phyloP scores from a whole-genome alignment of 2,329 filamentous ascomycete genomes.

The Cylindrodendrum hubeiense region DNA sequence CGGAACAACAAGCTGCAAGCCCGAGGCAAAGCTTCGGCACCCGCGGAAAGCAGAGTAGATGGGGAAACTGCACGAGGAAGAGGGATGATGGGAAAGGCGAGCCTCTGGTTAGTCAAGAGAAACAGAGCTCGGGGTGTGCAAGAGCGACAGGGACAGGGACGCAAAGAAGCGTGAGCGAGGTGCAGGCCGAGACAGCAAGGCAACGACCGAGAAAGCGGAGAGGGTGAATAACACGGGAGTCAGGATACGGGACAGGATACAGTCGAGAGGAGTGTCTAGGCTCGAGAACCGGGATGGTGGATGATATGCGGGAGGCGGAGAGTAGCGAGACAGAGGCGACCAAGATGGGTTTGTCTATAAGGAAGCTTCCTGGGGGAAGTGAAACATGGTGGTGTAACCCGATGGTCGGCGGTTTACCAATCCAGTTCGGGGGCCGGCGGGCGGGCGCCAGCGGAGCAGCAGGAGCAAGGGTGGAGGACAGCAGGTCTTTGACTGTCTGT shows the following conservation, averaged over 20 bases:
- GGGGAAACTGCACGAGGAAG: constrained; percentile 8
- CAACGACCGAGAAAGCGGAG: constrained; percentile 2
- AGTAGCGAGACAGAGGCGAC: constrained; percentile 16
- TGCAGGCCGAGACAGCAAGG: constrained; percentile 13
- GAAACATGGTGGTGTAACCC: constrained; percentile 54
- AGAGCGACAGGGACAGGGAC: constrained; percentile 3
- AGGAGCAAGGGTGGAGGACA: background rate
- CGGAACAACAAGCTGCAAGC: constrained; percentile 12
- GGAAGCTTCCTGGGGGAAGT: constrained; percentile 44
- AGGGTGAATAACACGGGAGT: constrained; percentile 21
- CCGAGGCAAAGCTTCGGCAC: constrained; percentile 23
- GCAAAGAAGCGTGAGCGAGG: constrained; percentile 9
- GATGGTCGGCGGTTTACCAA: constrained; percentile 45
- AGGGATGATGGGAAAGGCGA: background rate
- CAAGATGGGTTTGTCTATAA: constrained; percentile 35
- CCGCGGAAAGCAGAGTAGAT: constrained; percentile 20
- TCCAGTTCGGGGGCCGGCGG: constrained; percentile 39
- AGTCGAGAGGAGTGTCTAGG: constrained; percentile 12
- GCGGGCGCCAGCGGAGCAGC: constrained; percentile 21
- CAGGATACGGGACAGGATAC: constrained; percentile 14
- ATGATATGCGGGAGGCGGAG: constrained; percentile 20
- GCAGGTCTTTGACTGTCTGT: constrained; percentile 2
- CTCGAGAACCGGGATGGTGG: constrained; percentile 18
- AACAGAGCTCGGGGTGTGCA: background rate
- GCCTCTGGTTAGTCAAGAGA: background rate